Percentiles rank a stretch among this genome's conserved stretches.
Conservation (phyloP, 2,329 filamentous ascomycete species). For the Clarireedia hainanense region DNA sequence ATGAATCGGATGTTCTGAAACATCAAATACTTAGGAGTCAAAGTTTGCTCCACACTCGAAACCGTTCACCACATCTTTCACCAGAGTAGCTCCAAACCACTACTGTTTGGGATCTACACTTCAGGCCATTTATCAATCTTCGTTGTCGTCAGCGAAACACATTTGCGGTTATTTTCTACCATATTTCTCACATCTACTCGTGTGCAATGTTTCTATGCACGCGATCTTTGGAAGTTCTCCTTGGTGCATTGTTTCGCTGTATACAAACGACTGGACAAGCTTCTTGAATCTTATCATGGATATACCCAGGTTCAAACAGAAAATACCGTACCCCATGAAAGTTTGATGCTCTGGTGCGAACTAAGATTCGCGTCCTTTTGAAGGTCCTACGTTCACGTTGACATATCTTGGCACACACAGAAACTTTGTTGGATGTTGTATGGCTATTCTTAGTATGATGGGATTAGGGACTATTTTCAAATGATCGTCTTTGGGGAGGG, state of each 20-base stretch:
- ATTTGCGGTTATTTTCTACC: background rate
- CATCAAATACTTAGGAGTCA: background rate
- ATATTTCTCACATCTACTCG: background rate
- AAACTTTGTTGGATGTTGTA: background rate
- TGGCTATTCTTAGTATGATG: background rate
- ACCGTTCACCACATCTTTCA: background rate
- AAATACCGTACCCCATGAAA: background rate
- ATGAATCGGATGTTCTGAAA: background rate
- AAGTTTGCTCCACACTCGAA: background rate
- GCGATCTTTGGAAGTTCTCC: background rate
- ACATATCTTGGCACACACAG: background rate
- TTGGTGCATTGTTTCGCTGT: background rate
- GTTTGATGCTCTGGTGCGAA: background rate
- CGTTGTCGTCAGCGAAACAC: constrained; percentile 3
- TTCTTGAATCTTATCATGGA: background rate
- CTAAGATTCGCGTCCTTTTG: background rate
- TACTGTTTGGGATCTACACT: too few relatives aligned
- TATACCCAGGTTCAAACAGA: background rate
- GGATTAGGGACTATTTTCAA: background rate
- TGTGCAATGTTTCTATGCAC: background rate
- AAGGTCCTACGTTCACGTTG: background rate
- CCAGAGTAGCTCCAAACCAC: too few relatives aligned
- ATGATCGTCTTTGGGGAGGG: background rate
- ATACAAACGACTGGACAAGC: background rate
- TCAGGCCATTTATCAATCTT: background rate